Conservation (phyloP, 257 asterid species). For the Petrea volubilis region DNA sequence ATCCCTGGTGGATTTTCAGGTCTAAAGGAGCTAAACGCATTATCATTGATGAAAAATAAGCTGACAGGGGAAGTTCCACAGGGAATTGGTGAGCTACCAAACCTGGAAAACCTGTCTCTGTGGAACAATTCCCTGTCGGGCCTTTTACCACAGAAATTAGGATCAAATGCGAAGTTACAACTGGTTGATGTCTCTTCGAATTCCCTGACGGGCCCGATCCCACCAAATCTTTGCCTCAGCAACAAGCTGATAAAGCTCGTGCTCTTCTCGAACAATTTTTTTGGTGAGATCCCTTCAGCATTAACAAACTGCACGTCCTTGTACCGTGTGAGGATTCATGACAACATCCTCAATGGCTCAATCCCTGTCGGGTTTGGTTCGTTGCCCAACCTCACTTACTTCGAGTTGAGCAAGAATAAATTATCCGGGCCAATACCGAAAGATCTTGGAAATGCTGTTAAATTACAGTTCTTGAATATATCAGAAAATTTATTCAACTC, state of each 20-base stretch:
- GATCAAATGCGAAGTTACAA: conserved; percentile 64
- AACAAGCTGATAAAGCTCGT: conserved; percentile 51
- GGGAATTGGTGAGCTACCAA: conserved; percentile 72
- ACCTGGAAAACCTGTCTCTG: conserved; percentile 52
- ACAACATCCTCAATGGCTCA: conserved; percentile 76
- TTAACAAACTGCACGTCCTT: conserved; percentile 68
- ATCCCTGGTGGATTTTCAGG: conserved; percentile 55
- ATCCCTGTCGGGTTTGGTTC: conserved; percentile 79
- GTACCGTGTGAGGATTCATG: conserved; percentile 58
- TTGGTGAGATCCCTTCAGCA: conserved; percentile 63
- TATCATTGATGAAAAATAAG: conserved; percentile 65
- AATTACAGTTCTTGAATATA: conserved; percentile 54
- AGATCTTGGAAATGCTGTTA: conserved; percentile 65
- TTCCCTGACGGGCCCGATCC: conserved; percentile 68
- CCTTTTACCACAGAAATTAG: conserved; percentile 60
- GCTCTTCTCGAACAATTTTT: conserved; percentile 70
- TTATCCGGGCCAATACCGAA: conserved; percentile 67
- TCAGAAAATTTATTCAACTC: conserved; percentile 61
- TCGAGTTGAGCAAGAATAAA: conserved; percentile 67
- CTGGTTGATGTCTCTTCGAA: conserved; percentile 82
- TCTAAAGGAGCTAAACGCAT: conserved; percentile 36
- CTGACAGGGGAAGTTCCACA: conserved; percentile 74
- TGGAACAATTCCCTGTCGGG: conserved; percentile 94
- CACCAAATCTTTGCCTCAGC: conserved; percentile 68
- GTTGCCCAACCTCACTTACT: conserved; percentile 59